Evolutionary conservation across 306 rosid genomes (phyloP).

Genomic region (Arachis hypogaea): DNA sequence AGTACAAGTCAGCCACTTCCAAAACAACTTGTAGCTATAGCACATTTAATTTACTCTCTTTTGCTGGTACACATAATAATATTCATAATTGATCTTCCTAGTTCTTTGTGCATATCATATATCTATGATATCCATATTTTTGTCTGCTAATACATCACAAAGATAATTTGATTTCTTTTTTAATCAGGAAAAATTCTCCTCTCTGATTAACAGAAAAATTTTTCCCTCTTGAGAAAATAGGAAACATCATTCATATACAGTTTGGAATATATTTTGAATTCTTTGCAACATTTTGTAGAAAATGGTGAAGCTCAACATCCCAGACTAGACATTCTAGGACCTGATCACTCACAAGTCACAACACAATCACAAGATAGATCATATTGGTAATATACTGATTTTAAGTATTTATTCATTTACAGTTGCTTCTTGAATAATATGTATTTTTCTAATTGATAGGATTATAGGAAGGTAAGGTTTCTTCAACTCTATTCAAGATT

Average conservation of each 20-base stretch:
- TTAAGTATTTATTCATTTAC: constrained; percentile 33
- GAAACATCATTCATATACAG: constrained; percentile 13
- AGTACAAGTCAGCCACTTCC: constrained; percentile 75
- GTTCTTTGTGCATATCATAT: constrained; percentile 32
- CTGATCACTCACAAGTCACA: constrained; percentile 50
- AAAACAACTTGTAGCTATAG: constrained; percentile 83
- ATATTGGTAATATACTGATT: constrained; percentile 8
- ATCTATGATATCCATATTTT: constrained; percentile 15
- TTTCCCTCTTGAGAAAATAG: constrained; percentile 11
- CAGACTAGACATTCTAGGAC: constrained; percentile 61
- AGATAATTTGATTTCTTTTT: neutral
- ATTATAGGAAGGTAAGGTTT: constrained; percentile 38
- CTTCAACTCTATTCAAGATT: constrained; percentile 43
- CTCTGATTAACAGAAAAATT: neutral
- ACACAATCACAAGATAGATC: constrained; percentile 62
- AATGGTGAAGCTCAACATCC: constrained; percentile 76
- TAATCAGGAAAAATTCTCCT: neutral
- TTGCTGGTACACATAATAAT: constrained; percentile 59
- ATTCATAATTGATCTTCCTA: constrained; percentile 8
- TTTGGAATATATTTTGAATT: constrained; percentile 32
- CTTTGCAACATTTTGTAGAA: constrained; percentile 48
- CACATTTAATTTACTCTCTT: constrained; percentile 74
- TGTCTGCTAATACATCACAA: constrained; percentile 12
- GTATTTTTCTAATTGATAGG: constrained; percentile 40
- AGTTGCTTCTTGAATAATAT: constrained; percentile 26